Percentiles rank a stretch among this genome's conserved stretches.
Evolutionary conservation across 2,329 filamentous ascomycete species (phyloP).

Genomic region (Colletotrichum sidae): DNA sequence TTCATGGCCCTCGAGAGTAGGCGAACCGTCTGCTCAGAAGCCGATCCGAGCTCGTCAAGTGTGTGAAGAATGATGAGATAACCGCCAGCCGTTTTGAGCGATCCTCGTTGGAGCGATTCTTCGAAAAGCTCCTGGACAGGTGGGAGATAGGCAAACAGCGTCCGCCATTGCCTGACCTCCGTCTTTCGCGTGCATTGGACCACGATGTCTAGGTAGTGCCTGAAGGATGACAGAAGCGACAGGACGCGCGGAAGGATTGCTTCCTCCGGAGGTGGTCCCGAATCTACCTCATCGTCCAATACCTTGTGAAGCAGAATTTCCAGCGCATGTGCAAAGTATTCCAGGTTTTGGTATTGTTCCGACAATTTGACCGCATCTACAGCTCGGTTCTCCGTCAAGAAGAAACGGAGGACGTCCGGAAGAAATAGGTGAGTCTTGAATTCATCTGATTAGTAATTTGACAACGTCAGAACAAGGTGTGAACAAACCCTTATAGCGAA

Average conservation of each 20-base stretch:
- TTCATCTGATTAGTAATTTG: slow-evolving; percentile 65
- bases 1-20: slow-evolving; percentile 84
- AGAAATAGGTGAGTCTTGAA: slow-evolving; percentile 89
- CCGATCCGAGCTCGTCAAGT: slow-evolving; percentile 75
- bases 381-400: slow-evolving; percentile 81
- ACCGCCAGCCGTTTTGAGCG: slow-evolving; percentile 93
- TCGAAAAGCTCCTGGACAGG: slow-evolving; percentile 94
- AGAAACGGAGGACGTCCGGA: slow-evolving; percentile 85
- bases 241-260: slow-evolving; percentile 73
- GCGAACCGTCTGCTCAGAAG: slow-evolving; percentile 82
- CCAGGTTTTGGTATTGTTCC: slow-evolving; percentile 85
- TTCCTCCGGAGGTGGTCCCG: slow-evolving; percentile 70
- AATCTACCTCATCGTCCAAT: slow-evolving; percentile 92
- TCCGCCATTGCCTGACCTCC: slow-evolving; percentile 93
- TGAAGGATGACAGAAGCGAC: slow-evolving; percentile 77
- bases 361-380: slow-evolving; percentile 84
- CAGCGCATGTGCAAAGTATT: slow-evolving; percentile 92
- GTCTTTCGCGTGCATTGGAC: slow-evolving; percentile 98
- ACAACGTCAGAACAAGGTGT: slow-evolving; percentile 84
- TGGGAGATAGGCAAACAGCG: slow-evolving; percentile 90
- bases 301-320: slow-evolving; percentile 94
- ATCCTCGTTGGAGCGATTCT: slow-evolving; percentile 85
- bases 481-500: slow-evolving; percentile 87
- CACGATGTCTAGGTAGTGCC: slow-evolving; percentile 92
- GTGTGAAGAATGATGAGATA: slow-evolving; percentile 97